Conservation (phyloP, 208 protist genomes). For the Wallacemonas collosoma region DNA sequence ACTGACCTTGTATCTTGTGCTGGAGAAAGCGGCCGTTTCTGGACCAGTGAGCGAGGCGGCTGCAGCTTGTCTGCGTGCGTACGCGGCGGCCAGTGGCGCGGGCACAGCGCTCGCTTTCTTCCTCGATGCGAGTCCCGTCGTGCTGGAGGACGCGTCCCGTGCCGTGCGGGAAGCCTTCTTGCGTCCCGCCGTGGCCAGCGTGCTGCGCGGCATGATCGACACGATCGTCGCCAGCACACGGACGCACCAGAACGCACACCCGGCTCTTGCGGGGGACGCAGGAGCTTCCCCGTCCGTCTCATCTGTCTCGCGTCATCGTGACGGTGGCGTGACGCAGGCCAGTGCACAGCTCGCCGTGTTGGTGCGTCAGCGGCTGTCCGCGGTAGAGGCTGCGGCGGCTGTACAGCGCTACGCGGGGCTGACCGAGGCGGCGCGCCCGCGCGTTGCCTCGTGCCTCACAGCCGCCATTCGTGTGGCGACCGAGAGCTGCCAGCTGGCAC, state of each 20-base stretch:
- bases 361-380: slow-evolving; percentile 49
- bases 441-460: slow-evolving; percentile 71
- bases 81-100: slow-evolving; percentile 39
- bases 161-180: slow-evolving; percentile 68
- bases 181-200: slow-evolving; percentile 56
- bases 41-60: slow-evolving; percentile 65
- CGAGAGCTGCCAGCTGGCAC: slow-evolving; percentile 53
- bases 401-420: slow-evolving; percentile 7
- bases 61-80: slow-evolving; percentile 45
- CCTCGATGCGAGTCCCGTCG: slow-evolving; percentile 38
- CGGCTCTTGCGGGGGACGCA: not conserved
- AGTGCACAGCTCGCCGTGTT: slow-evolving; percentile 29
- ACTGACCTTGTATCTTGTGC: slow-evolving; percentile 79
- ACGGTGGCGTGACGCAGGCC: not conserved
- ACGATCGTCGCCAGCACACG: slow-evolving; percentile 21
- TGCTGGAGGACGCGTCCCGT: slow-evolving; percentile 80
- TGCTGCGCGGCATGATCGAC: slow-evolving; percentile 66
- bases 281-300: not conserved
- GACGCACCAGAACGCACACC: not conserved
- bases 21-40: slow-evolving; percentile 79
- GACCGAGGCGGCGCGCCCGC: slow-evolving; percentile 20
- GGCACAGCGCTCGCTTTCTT: slow-evolving; percentile 56
- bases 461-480: slow-evolving; percentile 60
- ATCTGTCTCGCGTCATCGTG: too few relatives aligned
- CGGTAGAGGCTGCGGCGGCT: slow-evolving; percentile 4